Evolutionary conservation across 2,329 filamentous ascomycete species (phyloP), one percentile per base, ranked within the genome.

Genomic region (Fusarium praegraminearum): DNA sequence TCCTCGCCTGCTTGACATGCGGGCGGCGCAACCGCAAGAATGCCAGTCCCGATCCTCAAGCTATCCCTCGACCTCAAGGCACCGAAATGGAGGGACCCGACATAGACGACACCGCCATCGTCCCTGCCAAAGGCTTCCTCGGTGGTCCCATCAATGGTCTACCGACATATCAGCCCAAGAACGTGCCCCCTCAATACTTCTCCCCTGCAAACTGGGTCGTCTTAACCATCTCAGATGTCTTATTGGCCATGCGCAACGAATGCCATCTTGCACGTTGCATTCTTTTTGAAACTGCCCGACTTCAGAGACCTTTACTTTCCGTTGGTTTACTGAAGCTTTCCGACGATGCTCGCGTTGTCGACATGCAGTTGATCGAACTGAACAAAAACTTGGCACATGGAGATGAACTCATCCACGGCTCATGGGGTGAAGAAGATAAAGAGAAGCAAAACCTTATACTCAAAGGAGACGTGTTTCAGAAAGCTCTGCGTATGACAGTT

Each of bases 221-320:
- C 6, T 35, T 47, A 10, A 47, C 20, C 13, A 18, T 50, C 20
- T 16, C 8, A 9, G 46, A 36, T 12, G 32, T 50, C 7, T 36
- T 50, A 32, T 35, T 9, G 9, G n/a, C 46, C 32, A 35, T 50
- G 16, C 20, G 20, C 2, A 35, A 36, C 13, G 46, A 50, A 12
- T 36, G 20, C 5, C 8, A 26, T 35, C 22, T 36, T 36, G 46
- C 46, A 15, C 46, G 46, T 15, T 26, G 30, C 22, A 10, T 36
- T 4, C 46, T 50, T 36, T 50, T 50, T 36, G 32, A 50, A 36
- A n/a, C 30, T 16, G 32, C 32, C 46, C 46, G 32, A 4, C 46
- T 50, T 32, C 30, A 26, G 46, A 20, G n/a, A 26, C 9, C 30
- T 36, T 18, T 36, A 5, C 22, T 26, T n/a, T 35, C 46, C 3